These are phyloP conservation scores for Chytriomyces sp. DNA, from an alignment of 192 early-diverging fungal genomes.

Conservation along the genomic window DNA sequence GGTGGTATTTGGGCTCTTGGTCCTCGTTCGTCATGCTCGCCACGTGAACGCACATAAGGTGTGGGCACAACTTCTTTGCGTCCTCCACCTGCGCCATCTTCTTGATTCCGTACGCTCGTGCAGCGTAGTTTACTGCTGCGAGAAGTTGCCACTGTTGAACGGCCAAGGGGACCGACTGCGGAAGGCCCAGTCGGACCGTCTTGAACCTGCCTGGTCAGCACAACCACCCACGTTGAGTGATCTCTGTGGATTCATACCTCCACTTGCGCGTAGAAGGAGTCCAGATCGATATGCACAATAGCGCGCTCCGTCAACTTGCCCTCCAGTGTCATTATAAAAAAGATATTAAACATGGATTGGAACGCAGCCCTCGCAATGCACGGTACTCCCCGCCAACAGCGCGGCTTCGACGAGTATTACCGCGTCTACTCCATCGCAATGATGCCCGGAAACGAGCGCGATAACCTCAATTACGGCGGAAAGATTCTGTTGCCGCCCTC, in stretches of 20 bases:
- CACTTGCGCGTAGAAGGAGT: constrained; percentile 37
- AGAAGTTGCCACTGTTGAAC: constrained; percentile 92
- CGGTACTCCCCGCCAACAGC: background rate
- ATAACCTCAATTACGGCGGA: constrained; percentile 75
- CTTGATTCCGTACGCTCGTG: constrained; percentile 75
- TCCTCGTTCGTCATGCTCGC: constrained; percentile 56
- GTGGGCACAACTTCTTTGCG: constrained; percentile 53
- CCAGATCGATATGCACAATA: constrained; percentile 28
- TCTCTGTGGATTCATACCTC: constrained; percentile 27
- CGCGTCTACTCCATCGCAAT: constrained; percentile 71
- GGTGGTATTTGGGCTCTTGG: constrained; percentile 67
- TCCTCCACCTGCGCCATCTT: constrained; percentile 57
- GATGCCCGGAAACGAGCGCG: constrained; percentile 71
- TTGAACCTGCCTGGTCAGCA: background rate
- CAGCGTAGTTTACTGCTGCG: constrained; percentile 80
- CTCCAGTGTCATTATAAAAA: too few relatives aligned
- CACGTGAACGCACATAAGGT: constrained; percentile 69
- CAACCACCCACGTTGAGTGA: too few relatives aligned
- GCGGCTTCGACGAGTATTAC: constrained; percentile 21
- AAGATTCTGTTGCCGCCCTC: constrained; percentile 80
- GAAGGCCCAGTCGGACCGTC: constrained; percentile 64
- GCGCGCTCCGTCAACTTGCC: constrained; percentile 4
- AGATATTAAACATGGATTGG: background rate
- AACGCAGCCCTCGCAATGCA: background rate
- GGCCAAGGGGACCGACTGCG: constrained; percentile 68